Evolutionary conservation across 352 stramenopile species (phyloP), one percentile per base, ranked within the genome.

Genomic region (Phytophthora citrophthora): DNA sequence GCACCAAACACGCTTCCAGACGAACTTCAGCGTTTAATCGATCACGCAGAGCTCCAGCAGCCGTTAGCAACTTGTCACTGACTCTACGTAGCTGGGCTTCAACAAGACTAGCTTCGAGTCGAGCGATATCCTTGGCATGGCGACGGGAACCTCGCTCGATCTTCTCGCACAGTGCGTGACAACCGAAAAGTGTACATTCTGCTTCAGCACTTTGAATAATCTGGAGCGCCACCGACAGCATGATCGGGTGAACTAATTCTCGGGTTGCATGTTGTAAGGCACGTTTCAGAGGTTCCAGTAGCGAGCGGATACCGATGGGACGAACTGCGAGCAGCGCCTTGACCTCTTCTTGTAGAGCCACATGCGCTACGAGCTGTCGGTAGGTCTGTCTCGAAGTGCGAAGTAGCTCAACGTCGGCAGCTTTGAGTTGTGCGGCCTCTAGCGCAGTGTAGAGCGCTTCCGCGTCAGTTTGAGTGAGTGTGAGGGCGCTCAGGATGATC

Each of bases 161-260:
- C 48, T 81, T 86, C 13, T 72, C 60, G 40, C 82, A 90, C 23
- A 93, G 68, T 18, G 81, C 77, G 40, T 91, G 73, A 38, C 77
- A 90, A 6, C 86, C 84, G 44, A 88, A 95, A n/a, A 95, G 74
- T 51, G 79, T 93, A 40, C 83, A 92, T 60, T 95, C 86, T 47
- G 79, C 80, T 61, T 95, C 86, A 13, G 81, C 84, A 40, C 81
- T 86, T 43, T 84, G 83, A 40, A 95, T 82, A 12, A 95, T 62
- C 23, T 88, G 83, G 23, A 86, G 48, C 2, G 73, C 81, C 0
- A 91, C 65, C 48, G 77, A 57, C 26, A 93, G 61, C 74, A 93
- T 89, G 20, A 75, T 56, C 3, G 61, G 59, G 29, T 74, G 69
- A 41, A 93, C 86, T 31, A 68, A 47, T 27, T 89, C 84, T 1